These are phyloP conservation scores for Cutaneotrichosporon sp. DNA, from an alignment of 1,284 basidiomycete genomes.

Conservation along the genomic window DNA sequence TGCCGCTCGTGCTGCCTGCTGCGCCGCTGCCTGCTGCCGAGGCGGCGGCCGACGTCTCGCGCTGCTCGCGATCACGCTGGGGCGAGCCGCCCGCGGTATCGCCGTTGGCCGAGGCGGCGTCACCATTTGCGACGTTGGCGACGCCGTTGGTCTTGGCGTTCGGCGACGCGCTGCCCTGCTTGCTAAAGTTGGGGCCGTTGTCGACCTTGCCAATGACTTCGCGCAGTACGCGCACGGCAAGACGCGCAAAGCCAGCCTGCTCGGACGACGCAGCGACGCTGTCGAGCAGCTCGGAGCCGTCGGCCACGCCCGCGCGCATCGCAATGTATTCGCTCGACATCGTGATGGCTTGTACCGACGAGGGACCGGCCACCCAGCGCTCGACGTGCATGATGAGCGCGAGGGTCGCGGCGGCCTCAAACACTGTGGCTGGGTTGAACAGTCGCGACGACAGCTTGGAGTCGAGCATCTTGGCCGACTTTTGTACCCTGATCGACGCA, in stretches of 20 bases:
- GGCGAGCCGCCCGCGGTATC: neutral
- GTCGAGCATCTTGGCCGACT: slow-evolving; percentile 40
- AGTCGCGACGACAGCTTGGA: slow-evolving; percentile 35
- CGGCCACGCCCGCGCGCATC: slow-evolving; percentile 33
- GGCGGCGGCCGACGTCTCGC: slow-evolving; percentile 4
- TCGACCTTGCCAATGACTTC: slow-evolving; percentile 21
- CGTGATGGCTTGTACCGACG: slow-evolving; percentile 7
- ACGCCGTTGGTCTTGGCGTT: slow-evolving; percentile 8
- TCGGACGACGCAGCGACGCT: slow-evolving; percentile 20
- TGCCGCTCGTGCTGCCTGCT: too few relatives aligned
- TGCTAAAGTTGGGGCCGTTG: slow-evolving; percentile 8
- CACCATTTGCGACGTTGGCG: slow-evolving; percentile 9
- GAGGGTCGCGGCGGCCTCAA: slow-evolving; percentile 36
- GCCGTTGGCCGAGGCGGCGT: neutral
- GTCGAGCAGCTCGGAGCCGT: slow-evolving; percentile 40
- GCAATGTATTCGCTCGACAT: slow-evolving; percentile 24
- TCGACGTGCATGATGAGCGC: slow-evolving; percentile 39
- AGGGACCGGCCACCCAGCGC: slow-evolving; percentile 19
- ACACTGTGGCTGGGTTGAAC: slow-evolving; percentile 34
- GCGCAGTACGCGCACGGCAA: slow-evolving; percentile 31
- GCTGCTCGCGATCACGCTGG: neutral
- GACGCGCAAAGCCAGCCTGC: slow-evolving; percentile 22
- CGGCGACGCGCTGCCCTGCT: slow-evolving; percentile 1
- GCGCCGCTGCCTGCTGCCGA: neutral
- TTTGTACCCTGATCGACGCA: slow-evolving; percentile 33